A percentile compares a stretch with the other conserved stretches of the same genome.
phyloP scores from a whole-genome alignment of 129 eudicot genomes.

The Silybum marianum region DNA sequence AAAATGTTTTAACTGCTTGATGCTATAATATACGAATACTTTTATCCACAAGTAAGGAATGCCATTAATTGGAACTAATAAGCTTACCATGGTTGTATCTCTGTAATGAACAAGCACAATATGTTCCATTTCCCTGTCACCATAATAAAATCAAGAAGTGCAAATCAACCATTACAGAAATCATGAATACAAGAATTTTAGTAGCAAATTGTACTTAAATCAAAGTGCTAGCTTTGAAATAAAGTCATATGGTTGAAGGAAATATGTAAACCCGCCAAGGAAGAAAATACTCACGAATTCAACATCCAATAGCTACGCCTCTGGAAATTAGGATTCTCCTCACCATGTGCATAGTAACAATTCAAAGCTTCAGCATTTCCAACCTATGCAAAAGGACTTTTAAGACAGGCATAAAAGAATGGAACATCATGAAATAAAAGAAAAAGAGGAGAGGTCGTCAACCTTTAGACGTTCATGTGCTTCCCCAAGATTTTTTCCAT shows the following conservation, averaged over 20 bases:
- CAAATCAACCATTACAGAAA: background rate
- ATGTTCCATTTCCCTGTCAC: constrained; percentile 81
- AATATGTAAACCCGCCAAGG: background rate
- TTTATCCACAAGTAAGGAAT: background rate
- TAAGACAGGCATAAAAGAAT: background rate
- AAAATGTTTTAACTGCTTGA: background rate
- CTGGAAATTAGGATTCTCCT: constrained; percentile 71
- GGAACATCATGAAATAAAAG: background rate
- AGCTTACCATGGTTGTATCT: constrained; percentile 70
- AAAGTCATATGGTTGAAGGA: background rate
- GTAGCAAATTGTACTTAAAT: constrained; percentile 38
- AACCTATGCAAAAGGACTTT: constrained; percentile 55
- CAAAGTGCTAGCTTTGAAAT: background rate
- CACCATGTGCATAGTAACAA: constrained; percentile 98
- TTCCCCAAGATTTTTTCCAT: constrained; percentile 90
- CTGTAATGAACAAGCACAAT: constrained; percentile 99
- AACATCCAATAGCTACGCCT: constrained; percentile 99
- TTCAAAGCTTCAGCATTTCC: constrained; percentile 90
- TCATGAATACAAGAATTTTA: background rate
- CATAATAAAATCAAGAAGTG: constrained; percentile 11
- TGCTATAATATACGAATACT: background rate
- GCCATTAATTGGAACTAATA: background rate
- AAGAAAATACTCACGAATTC: constrained; percentile 48
- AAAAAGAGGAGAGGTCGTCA: constrained; percentile 4
- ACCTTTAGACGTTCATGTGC: constrained; percentile 98